Base-by-base conservation (phyloP, 164 flowering plant genomes). In the Pachysandra terminalis region DNA sequence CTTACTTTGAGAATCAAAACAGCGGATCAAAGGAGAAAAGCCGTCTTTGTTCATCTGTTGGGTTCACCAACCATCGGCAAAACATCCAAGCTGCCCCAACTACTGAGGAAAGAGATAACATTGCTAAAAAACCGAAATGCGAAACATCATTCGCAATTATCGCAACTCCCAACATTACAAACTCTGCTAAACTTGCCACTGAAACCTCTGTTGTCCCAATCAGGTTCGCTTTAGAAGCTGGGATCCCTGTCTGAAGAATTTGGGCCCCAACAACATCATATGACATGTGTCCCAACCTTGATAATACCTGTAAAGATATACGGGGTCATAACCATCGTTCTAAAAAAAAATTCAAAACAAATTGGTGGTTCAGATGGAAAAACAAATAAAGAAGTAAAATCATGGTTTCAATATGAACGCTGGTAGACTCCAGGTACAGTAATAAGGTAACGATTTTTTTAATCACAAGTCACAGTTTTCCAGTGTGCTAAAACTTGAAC, bases 231-330 rank as follows among this genome's bases (percentile, higher is more conserved):
- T 93, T 93, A 45, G 89, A 82, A 37, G 90, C 64, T 59, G 98
- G 98, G 68, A 93, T 91, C 61, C 98, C 99, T 19, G 98, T 96
- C 84, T 96, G 99, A 74, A 93, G 93, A 76, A 96, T 96, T 75
- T 96, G 99, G 53, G 86, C 79, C 62, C 96, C 98, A 15, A 96
- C 86, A 26, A 96, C 87, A 80, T 90, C 95, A 81, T 96, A 96
- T 63, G 97, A 93, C 99, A 96, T 93, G 78, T 91, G 95, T 51
- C 99, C 99, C 72, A 96, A 72, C 79, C 96, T 87, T 51, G 99
- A 96, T 67, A 96, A 65, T 61, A 96, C 88, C 99, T 96, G 82
- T 73, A 77, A n/a, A 7, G 37, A 7, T 7, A 32, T 69, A 7
- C 35, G 10, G 19, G 40, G 55, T 59, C 52, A 51, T 3, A 26